phyloP scores from a whole-genome alignment of 108 stramenopile genomes.

The Asterionellopsis glacialis region DNA sequence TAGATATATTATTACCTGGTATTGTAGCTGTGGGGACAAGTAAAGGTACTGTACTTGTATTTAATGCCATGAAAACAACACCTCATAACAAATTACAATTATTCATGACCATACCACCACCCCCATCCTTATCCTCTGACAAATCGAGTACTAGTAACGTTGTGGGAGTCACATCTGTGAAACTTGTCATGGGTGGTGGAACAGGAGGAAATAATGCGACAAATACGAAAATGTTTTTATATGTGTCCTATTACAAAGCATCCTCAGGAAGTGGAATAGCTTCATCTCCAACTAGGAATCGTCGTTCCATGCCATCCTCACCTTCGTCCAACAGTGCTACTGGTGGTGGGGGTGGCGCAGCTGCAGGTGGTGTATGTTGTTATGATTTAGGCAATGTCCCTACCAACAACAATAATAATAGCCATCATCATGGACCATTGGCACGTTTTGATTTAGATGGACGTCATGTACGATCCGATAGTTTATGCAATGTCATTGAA shows the following conservation, averaged over 20 bases:
- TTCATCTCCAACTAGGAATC: too few species aligned
- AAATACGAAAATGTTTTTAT: too few species aligned
- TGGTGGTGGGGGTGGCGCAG: too few species aligned
- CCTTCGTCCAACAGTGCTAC: too few species aligned
- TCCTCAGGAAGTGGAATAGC: too few species aligned
- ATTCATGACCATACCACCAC: constrained; percentile 67
- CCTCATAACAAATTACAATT: constrained; percentile 12
- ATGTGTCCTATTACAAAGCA: too few species aligned
- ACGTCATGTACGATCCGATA: constrained; percentile 41
- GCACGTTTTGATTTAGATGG: constrained; percentile 83
- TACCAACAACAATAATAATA: neutral
- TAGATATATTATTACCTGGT: constrained; percentile 57
- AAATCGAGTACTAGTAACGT: neutral
- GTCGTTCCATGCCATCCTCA: too few species aligned
- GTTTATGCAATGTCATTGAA: constrained; percentile 53
- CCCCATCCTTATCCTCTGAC: constrained; percentile 6
- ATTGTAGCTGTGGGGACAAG: constrained; percentile 79
- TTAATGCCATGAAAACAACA: constrained; percentile 36
- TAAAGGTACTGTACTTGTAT: constrained; percentile 57
- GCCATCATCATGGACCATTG: constrained; percentile 21
- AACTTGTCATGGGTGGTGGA: too few species aligned
- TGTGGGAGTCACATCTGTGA: neutral
- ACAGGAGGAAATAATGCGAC: too few species aligned
- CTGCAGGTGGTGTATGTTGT: constrained; percentile 31
- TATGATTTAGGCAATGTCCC: constrained; percentile 63